Percentiles rank a stretch among this genome's conserved stretches.
These are phyloP conservation scores for Chamaecrista fasciculata DNA, from an alignment of 306 rosid genomes.

Conservation along the genomic window DNA sequence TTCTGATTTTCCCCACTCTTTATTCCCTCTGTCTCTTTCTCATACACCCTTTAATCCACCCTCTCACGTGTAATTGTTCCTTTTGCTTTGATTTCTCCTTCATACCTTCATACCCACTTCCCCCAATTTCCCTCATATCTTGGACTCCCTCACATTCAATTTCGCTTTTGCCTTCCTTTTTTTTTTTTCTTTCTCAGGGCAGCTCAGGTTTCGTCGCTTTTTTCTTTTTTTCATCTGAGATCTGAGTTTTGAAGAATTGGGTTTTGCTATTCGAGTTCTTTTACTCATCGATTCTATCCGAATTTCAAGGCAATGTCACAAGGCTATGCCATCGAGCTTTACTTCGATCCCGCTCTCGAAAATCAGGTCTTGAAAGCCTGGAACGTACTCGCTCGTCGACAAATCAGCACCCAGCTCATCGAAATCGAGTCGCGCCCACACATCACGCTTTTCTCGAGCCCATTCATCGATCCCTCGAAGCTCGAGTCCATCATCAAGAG, in stretches of 20 bases:
- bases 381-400: constrained; percentile 91
- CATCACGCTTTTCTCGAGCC: constrained; percentile 81
- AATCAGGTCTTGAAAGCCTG: constrained; percentile 94
- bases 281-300: constrained; percentile 2
- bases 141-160: background rate
- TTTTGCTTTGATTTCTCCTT: constrained; percentile 13
- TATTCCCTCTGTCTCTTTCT: constrained; percentile 42
- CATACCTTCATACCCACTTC: background rate
- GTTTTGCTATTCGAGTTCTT: constrained; percentile 14
- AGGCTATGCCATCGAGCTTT: constrained; percentile 88
- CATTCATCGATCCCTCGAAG: constrained; percentile 56
- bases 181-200: constrained; percentile 10
- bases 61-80: constrained; percentile 28
- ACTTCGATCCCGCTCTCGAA: constrained; percentile 90
- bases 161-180: constrained; percentile 3
- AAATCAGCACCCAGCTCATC: constrained; percentile 80
- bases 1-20: constrained; percentile 17
- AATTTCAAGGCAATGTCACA: constrained; percentile 55
- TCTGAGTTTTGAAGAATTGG: constrained; percentile 36
- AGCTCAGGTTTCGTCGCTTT: background rate
- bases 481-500: constrained; percentile 48
- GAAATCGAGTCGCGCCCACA: constrained; percentile 94
- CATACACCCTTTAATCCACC: constrained; percentile 35
- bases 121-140: background rate
- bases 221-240: constrained; percentile 25